phyloP scores from a whole-genome alignment of 164 flowering plant species.

The Houttuynia cordata region DNA sequence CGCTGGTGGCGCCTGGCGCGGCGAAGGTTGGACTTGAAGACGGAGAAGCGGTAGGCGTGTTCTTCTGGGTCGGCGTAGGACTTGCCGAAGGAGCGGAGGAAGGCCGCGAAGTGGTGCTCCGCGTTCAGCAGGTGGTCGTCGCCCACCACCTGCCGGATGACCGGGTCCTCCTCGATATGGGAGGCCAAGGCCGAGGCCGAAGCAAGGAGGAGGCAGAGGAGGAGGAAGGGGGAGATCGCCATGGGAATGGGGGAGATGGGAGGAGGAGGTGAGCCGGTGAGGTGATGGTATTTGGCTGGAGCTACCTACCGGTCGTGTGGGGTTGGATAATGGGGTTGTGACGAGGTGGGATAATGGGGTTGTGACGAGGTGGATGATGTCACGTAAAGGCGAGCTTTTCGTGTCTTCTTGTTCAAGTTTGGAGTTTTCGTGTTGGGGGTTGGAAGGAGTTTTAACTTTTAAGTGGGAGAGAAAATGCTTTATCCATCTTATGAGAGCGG shows the following conservation, averaged over 20 bases:
- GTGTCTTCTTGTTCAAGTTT: constrained; percentile 9
- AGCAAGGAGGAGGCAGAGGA: background rate
- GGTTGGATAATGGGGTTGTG: too few species aligned
- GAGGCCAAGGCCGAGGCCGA: background rate
- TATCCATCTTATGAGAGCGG: too few species aligned
- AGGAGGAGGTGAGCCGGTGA: too few species aligned
- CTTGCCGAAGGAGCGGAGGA: constrained; percentile 50
- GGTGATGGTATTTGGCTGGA: too few species aligned
- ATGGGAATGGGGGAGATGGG: background rate
- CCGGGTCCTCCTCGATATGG: constrained; percentile 8
- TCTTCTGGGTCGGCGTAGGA: constrained; percentile 55
- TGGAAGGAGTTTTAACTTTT: too few species aligned
- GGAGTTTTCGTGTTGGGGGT: too few species aligned
- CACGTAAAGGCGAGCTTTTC: too few species aligned
- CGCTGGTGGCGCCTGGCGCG: constrained; percentile 64
- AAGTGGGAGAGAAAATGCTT: too few species aligned
- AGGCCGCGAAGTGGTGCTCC: constrained; percentile 55
- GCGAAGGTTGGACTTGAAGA: constrained; percentile 68
- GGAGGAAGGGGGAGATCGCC: background rate
- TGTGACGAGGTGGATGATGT: too few species aligned
- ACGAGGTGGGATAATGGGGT: too few species aligned
- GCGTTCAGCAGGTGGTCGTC: constrained; percentile 37
- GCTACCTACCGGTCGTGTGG: too few species aligned
- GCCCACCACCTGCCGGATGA: constrained; percentile 24
- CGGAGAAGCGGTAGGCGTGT: constrained; percentile 56